Base-by-base conservation (phyloP, 148 eudicot species). In the Silene conica region DNA sequence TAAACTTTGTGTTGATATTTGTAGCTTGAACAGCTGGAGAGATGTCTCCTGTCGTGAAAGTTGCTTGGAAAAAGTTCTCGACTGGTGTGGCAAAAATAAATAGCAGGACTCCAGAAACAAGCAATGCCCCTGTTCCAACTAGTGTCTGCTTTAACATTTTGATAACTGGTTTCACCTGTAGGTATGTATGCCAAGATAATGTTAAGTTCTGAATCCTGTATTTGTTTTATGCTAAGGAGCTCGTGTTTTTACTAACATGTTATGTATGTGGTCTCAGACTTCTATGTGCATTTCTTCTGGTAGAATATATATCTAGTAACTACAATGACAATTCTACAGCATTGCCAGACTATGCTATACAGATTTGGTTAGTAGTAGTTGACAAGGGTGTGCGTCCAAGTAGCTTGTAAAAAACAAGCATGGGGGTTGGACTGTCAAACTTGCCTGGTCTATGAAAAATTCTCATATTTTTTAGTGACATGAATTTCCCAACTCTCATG, bases 101-200 rank as follows among this genome's bases (percentile, higher is more conserved):
- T 69, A 95, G 60, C 70, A 81, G 63, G 56, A 78, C 96, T 43
- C 92, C 89, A 52, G 87, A 72, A 62, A 92, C 98, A 12, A 95
- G 92, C 60, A 92, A 63, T 18, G 85, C 89, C 58, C 97, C 97
- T 38, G 98, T 95, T 66, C 89, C 97, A 6, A 95, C 97, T 67
- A 95, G 83, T 63, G 97, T 95, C 78, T 95, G 97, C 85, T 95
- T 95, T 84, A 95, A 83, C 88, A 95, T 71, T 79, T 92, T 86
- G 78, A 94, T 86, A 38, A 95, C 97, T 74, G 98, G 98, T 83
- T 95, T 95, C 67, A 92, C 98, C 98, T 95, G 72, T 2, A 63
- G 31, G 67, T 38, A 61, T 2, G 67, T 59, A 72, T 48, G 72
- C 23, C 25, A 61, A 13, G 54, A 28, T 8, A 76, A 43, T 23